phyloP scores from a whole-genome alignment of 2,329 filamentous ascomycete species.

The Penicillium freii region DNA sequence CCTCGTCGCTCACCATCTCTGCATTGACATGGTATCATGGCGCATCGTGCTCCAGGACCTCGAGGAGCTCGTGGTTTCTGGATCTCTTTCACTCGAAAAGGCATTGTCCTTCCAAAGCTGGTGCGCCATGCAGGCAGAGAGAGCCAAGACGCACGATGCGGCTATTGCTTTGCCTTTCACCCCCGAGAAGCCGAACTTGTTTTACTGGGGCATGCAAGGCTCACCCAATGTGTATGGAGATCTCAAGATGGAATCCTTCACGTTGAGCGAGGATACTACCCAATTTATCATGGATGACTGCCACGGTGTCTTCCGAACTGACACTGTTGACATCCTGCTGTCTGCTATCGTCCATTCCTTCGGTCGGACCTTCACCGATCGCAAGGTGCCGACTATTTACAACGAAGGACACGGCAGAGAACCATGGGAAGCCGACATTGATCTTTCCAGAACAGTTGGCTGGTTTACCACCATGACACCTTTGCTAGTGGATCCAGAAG shows the following conservation, averaged over 20 bases:
- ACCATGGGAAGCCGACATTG: slow-evolving; percentile 44
- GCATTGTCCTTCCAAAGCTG: slow-evolving; percentile 42
- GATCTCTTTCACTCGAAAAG: slow-evolving; percentile 33
- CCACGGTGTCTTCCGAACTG: slow-evolving; percentile 36
- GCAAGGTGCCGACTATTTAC: slow-evolving; percentile 45
- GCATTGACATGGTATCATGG: slow-evolving; percentile 36
- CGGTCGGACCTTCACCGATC: slow-evolving; percentile 42
- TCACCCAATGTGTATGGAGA: slow-evolving; percentile 36
- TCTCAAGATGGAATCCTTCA: slow-evolving; percentile 37
- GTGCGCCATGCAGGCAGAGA: slow-evolving; percentile 35
- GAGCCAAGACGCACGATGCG: slow-evolving; percentile 22
- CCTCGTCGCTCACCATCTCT: slow-evolving; percentile 30
- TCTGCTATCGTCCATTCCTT: slow-evolving; percentile 46
- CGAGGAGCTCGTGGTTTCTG: slow-evolving; percentile 35
- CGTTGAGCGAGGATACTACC: slow-evolving; percentile 34
- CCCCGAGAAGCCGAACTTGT: slow-evolving; percentile 31
- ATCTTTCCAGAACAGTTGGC: slow-evolving; percentile 49
- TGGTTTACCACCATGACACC: slow-evolving; percentile 53
- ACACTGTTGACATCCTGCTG: slow-evolving; percentile 40
- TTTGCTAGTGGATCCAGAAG: slow-evolving; percentile 33
- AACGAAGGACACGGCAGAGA: slow-evolving; percentile 53
- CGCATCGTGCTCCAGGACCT: slow-evolving; percentile 39
- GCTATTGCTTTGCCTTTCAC: slow-evolving; percentile 27
- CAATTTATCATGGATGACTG: slow-evolving; percentile 33
- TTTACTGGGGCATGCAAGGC: slow-evolving; percentile 40